Percentiles rank a stretch among this genome's conserved stretches.
These are phyloP conservation scores for Aspergillus biplanus DNA, from an alignment of 495 filamentous ascomycete species.

Conservation along the genomic window DNA sequence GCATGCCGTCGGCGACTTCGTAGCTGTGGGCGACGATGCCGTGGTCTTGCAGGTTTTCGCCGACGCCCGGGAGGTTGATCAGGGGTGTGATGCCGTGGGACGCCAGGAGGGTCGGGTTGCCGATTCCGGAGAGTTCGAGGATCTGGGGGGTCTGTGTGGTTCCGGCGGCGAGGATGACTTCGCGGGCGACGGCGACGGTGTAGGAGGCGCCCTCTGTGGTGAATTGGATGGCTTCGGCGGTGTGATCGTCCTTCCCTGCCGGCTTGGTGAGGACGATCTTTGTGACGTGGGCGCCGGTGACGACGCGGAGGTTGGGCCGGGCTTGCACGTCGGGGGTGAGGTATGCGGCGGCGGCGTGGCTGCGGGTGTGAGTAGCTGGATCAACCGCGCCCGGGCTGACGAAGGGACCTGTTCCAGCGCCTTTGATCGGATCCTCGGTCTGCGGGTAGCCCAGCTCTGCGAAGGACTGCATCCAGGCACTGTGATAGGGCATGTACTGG, in stretches of 20 bases:
- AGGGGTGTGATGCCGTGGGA: slow-evolving; percentile 17
- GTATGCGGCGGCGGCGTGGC: slow-evolving; percentile 46
- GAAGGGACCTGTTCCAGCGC: slow-evolving; percentile 25
- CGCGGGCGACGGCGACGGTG: slow-evolving; percentile 51
- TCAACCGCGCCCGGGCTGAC: slow-evolving; percentile 26
- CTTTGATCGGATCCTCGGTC: slow-evolving; percentile 26
- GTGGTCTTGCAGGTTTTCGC: slow-evolving; percentile 56
- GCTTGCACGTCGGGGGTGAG: slow-evolving; percentile 7
- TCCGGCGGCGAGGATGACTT: slow-evolving; percentile 65
- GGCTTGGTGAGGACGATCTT: too few relatives aligned
- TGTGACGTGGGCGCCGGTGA: background rate
- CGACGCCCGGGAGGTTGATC: slow-evolving; percentile 36
- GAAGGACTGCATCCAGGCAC: slow-evolving; percentile 33
- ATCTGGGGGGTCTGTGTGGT: slow-evolving; percentile 57
- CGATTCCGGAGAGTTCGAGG: slow-evolving; percentile 67
- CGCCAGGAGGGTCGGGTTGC: slow-evolving; percentile 28
- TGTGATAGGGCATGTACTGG: slow-evolving; percentile 24
- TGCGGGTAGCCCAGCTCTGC: slow-evolving; percentile 24
- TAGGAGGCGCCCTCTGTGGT: slow-evolving; percentile 21
- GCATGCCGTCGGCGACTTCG: slow-evolving; percentile 1
- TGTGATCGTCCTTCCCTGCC: too few relatives aligned
- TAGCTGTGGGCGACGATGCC: slow-evolving; percentile 16
- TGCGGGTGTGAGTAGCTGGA: slow-evolving; percentile 1
- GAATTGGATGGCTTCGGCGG: slow-evolving; percentile 40
- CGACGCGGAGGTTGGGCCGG: background rate